These are phyloP conservation scores for Botrytis squamosa DNA, from an alignment of 2,329 filamentous ascomycete species.

Conservation along the genomic window DNA sequence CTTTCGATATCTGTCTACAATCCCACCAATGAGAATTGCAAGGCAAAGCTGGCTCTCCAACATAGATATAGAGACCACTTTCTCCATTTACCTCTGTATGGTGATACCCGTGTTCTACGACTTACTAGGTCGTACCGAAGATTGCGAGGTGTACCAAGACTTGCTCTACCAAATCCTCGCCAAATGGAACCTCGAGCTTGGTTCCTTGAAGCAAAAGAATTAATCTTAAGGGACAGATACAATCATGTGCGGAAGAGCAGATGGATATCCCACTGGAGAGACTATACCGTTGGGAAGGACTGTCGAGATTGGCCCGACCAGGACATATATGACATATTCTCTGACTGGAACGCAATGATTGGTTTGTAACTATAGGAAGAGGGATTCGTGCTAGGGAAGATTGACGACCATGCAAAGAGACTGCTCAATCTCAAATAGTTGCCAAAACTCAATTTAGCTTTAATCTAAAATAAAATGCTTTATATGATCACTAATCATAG, in stretches of 20 bases:
- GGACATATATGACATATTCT: not conserved
- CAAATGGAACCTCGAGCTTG: not conserved
- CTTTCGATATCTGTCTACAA: not conserved
- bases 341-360: not conserved
- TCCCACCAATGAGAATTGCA: not conserved
- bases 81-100: not conserved
- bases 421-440: not conserved
- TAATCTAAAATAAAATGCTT: not conserved
- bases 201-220: not conserved
- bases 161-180: not conserved
- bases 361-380: too few relatives aligned
- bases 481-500: not conserved
- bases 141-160: rapidly evolving
- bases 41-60: not conserved
- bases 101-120: not conserved
- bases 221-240: not conserved
- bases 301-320: not conserved
- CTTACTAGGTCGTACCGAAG: not conserved
- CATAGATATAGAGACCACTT: not conserved
- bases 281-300: not conserved
- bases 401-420: not conserved
- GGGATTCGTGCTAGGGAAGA: too few relatives aligned
- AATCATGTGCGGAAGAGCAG: rapidly evolving
- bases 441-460: not conserved
- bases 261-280: not conserved